phyloP scores from a whole-genome alignment of 2,329 filamentous ascomycete species.

The Diaporthe nobilis region DNA sequence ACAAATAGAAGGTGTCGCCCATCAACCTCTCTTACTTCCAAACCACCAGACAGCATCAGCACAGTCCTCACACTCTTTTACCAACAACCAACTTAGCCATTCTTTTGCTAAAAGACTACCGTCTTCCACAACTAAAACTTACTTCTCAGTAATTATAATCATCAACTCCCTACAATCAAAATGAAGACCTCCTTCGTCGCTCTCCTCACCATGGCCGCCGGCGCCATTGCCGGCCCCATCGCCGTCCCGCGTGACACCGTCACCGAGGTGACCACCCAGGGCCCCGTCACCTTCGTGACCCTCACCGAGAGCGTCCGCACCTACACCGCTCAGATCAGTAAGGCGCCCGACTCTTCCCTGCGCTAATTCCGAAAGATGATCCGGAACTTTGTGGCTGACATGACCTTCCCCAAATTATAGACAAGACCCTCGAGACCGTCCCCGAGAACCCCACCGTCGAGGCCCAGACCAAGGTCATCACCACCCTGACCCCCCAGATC shows the following conservation, averaged over 20 bases:
- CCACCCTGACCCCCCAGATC: constrained; percentile 45
- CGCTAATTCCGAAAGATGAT: neutral
- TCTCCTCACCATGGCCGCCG: constrained; percentile 45
- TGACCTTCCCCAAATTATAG: constrained; percentile 32
- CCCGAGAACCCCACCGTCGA: constrained; percentile 44
- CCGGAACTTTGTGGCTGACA: neutral
- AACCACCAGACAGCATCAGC: constrained; percentile 14
- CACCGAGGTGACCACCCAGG: constrained; percentile 42
- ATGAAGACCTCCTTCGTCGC: constrained; percentile 47
- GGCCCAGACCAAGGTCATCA: constrained; percentile 45
- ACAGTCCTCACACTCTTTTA: constrained; percentile 33
- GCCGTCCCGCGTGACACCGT: constrained; percentile 46
- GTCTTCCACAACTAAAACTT: constrained; percentile 24
- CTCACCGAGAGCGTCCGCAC: constrained; percentile 44
- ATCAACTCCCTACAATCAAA: constrained; percentile 41
- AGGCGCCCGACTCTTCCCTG: constrained; percentile 5
- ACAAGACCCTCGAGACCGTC: constrained; percentile 44
- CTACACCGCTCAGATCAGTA: constrained; percentile 50
- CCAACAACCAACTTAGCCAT: constrained; percentile 21
- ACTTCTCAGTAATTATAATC: constrained; percentile 32
- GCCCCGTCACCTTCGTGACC: constrained; percentile 43
- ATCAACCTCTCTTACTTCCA: constrained; percentile 20
- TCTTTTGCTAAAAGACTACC: constrained; percentile 30
- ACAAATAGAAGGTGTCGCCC: constrained; percentile 33
- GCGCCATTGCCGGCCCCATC: constrained; percentile 45